These are phyloP conservation scores for Metschnikowia arizonensis DNA, from an alignment of 805 yeast species.

Conservation along the genomic window DNA sequence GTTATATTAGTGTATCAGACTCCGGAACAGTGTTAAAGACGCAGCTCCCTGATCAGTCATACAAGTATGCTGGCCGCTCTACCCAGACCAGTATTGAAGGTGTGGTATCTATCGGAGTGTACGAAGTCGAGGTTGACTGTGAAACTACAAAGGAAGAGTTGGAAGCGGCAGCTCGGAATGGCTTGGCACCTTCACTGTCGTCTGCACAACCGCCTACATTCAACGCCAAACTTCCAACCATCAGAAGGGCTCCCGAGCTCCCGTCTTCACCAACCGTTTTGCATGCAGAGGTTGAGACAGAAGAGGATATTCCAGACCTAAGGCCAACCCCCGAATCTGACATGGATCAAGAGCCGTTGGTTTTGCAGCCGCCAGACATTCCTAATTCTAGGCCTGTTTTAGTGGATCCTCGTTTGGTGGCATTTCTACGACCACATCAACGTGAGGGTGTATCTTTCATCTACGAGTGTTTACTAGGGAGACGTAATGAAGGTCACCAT, in stretches of 20 bases:
- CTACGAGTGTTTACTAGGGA: conserved; percentile 79
- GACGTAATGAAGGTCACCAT: conserved; percentile 42
- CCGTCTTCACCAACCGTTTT: conserved; percentile 2
- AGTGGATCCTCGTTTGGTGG: conserved; percentile 55
- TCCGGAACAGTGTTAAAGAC: conserved; percentile 26
- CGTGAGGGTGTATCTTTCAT: conserved; percentile 77
- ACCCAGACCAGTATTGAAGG: conserved; percentile 15
- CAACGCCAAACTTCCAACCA: not conserved
- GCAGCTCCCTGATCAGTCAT: conserved; percentile 22
- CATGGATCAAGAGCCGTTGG: not conserved
- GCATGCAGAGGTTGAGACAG: not conserved
- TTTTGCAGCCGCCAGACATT: not conserved
- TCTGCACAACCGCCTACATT: not conserved
- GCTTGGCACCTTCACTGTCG: not conserved
- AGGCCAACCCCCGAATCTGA: not conserved
- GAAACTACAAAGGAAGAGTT: conserved; percentile 13
- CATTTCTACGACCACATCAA: conserved; percentile 76
- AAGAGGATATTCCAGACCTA: not conserved
- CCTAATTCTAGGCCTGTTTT: conserved; percentile 33
- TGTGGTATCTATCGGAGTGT: conserved; percentile 48
- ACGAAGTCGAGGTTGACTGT: conserved; percentile 58
- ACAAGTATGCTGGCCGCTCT: conserved; percentile 18
- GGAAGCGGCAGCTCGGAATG: no score
- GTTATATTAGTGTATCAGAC: conserved; percentile 42
- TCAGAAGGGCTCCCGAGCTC: not conserved